A percentile compares a stretch with the other conserved stretches of the same genome.
Conservation (phyloP, 768 basidiomycete species). For the Xanthoconium purpureum region DNA sequence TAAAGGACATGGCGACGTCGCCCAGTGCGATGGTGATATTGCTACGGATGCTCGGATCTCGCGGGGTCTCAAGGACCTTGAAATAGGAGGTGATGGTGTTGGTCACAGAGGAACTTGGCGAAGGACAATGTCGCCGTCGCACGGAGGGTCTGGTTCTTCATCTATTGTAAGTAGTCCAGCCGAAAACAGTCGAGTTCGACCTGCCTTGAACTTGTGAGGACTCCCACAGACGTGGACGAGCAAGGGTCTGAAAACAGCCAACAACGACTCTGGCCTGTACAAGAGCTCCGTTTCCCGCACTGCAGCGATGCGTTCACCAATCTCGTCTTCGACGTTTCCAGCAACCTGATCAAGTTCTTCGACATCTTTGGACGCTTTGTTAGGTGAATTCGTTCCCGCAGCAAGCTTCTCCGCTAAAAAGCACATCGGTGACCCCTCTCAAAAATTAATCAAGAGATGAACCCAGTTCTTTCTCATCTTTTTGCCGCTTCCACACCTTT, state of each 20-base stretch:
- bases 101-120: slow-evolving; percentile 95
- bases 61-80: slow-evolving; percentile 89
- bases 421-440: background rate
- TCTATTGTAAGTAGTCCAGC: slow-evolving; percentile 5
- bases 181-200: background rate
- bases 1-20: slow-evolving; percentile 98
- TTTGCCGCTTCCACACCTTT: slow-evolving; percentile 93
- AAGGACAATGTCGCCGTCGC: slow-evolving; percentile 86
- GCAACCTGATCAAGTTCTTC: slow-evolving; percentile 97
- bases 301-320: slow-evolving; percentile 84
- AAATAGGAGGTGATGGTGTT: slow-evolving; percentile 85
- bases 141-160: slow-evolving; percentile 79
- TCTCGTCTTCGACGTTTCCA: slow-evolving; percentile 97
- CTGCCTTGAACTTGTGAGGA: slow-evolving; percentile 87
- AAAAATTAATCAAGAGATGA: slow-evolving; percentile 19
- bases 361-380: slow-evolving; percentile 49
- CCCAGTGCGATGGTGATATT: slow-evolving; percentile 98
- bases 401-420: slow-evolving; percentile 58
- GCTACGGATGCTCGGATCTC: slow-evolving; percentile 84
- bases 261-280: slow-evolving; percentile 75
- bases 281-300: slow-evolving; percentile 86
- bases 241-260: slow-evolving; percentile 86
- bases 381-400: slow-evolving; percentile 34
- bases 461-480: slow-evolving; percentile 85
- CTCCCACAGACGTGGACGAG: slow-evolving; percentile 87